Evolutionary conservation across 208 protist species (phyloP).

Genomic region (Leishmania tropica): DNA sequence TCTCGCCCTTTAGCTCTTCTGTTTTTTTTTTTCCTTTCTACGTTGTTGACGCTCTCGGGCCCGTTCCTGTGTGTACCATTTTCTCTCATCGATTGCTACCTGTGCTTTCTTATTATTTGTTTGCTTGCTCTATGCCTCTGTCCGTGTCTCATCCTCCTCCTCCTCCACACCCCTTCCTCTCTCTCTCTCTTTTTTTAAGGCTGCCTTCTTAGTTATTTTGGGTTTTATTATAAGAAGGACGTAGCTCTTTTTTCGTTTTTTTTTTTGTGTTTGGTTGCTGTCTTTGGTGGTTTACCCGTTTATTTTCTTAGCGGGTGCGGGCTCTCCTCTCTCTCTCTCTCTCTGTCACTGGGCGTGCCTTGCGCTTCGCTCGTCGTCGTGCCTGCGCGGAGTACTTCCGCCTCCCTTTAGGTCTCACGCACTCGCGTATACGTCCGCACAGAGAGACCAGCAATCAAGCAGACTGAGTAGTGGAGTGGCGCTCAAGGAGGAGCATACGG

Average conservation of each 20-base stretch:
- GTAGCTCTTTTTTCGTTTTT: neutral
- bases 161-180: neutral
- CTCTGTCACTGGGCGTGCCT: neutral
- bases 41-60: neutral
- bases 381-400: neutral
- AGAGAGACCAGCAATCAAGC: neutral
- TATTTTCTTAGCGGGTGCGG: neutral
- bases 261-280: neutral
- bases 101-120: neutral
- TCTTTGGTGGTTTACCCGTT: neutral
- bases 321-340: neutral
- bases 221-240: neutral
- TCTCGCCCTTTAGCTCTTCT: neutral
- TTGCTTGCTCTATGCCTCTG: neutral
- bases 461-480: neutral
- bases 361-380: neutral
- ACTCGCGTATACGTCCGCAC: neutral
- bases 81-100: neutral
- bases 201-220: neutral
- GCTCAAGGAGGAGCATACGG: neutral
- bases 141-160: neutral
- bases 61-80: neutral
- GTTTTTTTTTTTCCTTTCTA: neutral
- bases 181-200: neutral
- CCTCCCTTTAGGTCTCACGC: neutral